phyloP scores from a whole-genome alignment of 306 rosid genomes.

The Myrica gale region DNA sequence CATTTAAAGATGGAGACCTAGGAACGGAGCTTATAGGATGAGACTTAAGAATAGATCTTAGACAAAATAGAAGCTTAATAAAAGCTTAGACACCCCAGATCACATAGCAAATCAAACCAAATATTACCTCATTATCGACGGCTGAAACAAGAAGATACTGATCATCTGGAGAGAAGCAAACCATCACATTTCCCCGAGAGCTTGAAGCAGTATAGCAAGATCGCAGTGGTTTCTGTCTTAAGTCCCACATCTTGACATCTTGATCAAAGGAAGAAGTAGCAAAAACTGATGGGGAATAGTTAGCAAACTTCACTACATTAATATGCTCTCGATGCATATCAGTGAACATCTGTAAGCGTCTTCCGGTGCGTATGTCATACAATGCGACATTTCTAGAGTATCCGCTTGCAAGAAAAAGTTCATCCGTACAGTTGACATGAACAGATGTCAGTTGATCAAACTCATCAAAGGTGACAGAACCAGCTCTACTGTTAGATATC shows the following conservation, averaged over 20 bases:
- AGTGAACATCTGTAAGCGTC: constrained; percentile 62
- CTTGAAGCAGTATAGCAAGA: constrained; percentile 78
- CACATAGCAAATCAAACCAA: background rate
- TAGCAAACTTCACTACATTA: constrained; percentile 76
- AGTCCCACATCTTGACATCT: constrained; percentile 85
- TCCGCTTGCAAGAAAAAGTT: constrained; percentile 84
- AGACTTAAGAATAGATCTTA: background rate
- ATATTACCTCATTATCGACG: constrained; percentile 76
- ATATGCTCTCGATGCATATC: constrained; percentile 82
- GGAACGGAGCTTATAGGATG: background rate
- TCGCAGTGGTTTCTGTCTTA: constrained; percentile 69
- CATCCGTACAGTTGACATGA: constrained; percentile 75
- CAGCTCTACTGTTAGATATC: constrained; percentile 38
- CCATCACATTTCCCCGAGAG: constrained; percentile 84
- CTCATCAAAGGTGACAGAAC: constrained; percentile 60
- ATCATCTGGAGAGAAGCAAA: constrained; percentile 91
- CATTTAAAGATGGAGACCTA: background rate
- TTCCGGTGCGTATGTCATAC: constrained; percentile 68
- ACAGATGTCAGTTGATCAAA: constrained; percentile 85
- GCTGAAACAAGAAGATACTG: constrained; percentile 78
- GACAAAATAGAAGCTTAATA: background rate
- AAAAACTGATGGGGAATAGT: constrained; percentile 75
- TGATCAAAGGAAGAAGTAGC: constrained; percentile 84
- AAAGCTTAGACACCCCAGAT: constrained; percentile 10
- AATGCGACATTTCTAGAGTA: constrained; percentile 80